phyloP scores from a whole-genome alignment of 108 stramenopile genomes.

The Cylindrotheca closterium region DNA sequence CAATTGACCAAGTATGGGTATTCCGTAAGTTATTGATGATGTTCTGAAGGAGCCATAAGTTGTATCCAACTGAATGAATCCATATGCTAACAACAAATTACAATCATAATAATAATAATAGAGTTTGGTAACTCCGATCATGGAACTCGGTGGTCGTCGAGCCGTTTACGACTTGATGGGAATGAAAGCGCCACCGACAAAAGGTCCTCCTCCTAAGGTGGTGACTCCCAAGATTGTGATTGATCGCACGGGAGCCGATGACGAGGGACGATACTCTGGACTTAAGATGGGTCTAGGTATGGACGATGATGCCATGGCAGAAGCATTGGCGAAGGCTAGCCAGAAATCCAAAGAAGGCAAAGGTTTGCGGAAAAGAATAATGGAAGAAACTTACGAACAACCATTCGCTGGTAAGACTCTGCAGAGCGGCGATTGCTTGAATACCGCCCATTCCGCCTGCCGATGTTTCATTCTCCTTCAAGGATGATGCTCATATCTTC shows the following conservation, averaged over 20 bases:
- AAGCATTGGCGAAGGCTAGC: conserved; percentile 55
- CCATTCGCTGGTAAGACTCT: conserved; percentile 62
- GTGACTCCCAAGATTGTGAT: conserved; percentile 64
- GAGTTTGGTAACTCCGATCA: conserved; percentile 68
- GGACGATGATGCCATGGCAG: conserved; percentile 71
- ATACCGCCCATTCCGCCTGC: too few species aligned
- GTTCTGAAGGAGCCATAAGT: too few species aligned
- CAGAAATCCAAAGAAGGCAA: conserved; percentile 57
- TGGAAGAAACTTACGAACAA: conserved; percentile 64
- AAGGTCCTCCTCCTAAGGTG: conserved; percentile 30
- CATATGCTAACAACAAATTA: too few species aligned
- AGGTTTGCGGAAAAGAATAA: conserved; percentile 47
- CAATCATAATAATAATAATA: too few species aligned
- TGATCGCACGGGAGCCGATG: conserved; percentile 71
- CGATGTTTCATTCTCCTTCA: too few species aligned
- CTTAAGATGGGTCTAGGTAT: conserved; percentile 70
- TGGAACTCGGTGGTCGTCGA: conserved; percentile 70
- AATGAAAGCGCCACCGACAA: conserved; percentile 45
- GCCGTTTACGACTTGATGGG: conserved; percentile 76
- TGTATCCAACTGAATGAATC: too few species aligned
- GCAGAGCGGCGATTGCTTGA: too few species aligned
- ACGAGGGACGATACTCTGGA: conserved; percentile 69
- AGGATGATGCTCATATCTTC: too few species aligned
- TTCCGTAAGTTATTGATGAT: conserved; percentile 26
- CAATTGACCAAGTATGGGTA: conserved; percentile 75